These are phyloP conservation scores for Fusarium penzigii DNA, from an alignment of 2,329 filamentous ascomycete species.

Conservation along the genomic window DNA sequence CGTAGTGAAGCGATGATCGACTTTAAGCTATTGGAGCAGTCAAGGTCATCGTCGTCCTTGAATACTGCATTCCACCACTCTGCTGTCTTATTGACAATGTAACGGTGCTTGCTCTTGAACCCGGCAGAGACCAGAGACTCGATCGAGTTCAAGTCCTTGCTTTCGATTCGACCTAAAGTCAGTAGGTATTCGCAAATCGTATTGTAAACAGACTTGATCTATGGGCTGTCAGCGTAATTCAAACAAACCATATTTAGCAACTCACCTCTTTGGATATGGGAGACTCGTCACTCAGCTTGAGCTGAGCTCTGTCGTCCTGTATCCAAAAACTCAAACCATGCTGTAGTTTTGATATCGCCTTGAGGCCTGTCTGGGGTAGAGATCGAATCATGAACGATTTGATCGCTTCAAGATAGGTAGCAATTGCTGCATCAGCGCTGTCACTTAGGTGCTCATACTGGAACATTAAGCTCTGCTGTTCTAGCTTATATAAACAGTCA, in stretches of 20 bases:
- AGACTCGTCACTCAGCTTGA: slow-evolving; percentile 43
- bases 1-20: slow-evolving; percentile 61
- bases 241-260: background rate
- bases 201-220: slow-evolving; percentile 55
- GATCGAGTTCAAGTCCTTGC: slow-evolving; percentile 52
- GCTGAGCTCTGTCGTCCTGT: slow-evolving; percentile 51
- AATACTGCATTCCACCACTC: slow-evolving; percentile 71
- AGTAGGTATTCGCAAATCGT: slow-evolving; percentile 44
- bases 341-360: slow-evolving; percentile 62
- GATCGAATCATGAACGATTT: slow-evolving; percentile 53
- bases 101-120: slow-evolving; percentile 58
- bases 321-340: slow-evolving; percentile 64
- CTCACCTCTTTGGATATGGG: slow-evolving; percentile 48
- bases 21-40: slow-evolving; percentile 67
- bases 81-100: slow-evolving; percentile 52
- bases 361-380: slow-evolving; percentile 51
- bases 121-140: slow-evolving; percentile 57
- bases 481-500: slow-evolving; percentile 64
- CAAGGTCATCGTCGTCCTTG: slow-evolving; percentile 56
- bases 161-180: slow-evolving; percentile 37
- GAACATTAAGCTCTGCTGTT: slow-evolving; percentile 51
- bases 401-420: slow-evolving; percentile 55
- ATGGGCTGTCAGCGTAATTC: slow-evolving; percentile 26
- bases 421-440: slow-evolving; percentile 39
- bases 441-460: slow-evolving; percentile 52